Evolutionary conservation across 768 basidiomycete species (phyloP), one percentile per base, ranked within the genome.

Genomic region (Crassisporium funariophilum): DNA sequence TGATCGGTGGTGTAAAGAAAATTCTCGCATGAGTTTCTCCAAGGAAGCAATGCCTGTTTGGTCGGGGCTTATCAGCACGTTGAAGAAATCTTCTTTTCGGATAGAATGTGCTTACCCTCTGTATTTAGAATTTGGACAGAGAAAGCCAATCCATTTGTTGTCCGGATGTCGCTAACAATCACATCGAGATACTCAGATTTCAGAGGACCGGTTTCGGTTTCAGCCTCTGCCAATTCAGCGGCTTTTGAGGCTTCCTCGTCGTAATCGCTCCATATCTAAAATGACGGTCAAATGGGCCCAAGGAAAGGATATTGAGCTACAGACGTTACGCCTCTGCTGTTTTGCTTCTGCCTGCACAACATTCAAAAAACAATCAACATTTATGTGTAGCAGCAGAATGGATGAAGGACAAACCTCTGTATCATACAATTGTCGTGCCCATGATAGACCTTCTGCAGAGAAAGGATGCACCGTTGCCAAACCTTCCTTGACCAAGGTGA

Each of bases 1-100:
- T 34, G 82, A 78, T 35, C 81, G 81, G 69, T 98, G 92, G 65
- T 95, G 84, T 25, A 88, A 59, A 5, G 91, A 88, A 59, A 99
- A 97, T 50, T 98, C 94, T 41, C 76, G 77, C 95, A 98, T 98
- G 50, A 99, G 76, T 63, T 90, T 87, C 60, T 97, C 95, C 48
- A 99, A 75, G 4, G 87, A 84, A 8, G 89, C 90, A 49, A 98
- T 95, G 44, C 92, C 93, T 97, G 41, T 16, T 20, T 23, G 24
- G 21, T 13, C 11, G 37, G 16, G 15, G 2, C 20, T 11, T 35
- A 23, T 49, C 16, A 41, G 12, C 21, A 47, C 29, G n/a, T 11
- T 15, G 15, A 17, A 4, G 16, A 16, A 41, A 19, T 4, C 11
- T 37, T 2, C 5, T 5, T 10, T 21, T 8, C 4, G 2, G 22